Evolutionary conservation across 805 yeast genomes (phyloP).

Genomic region (Pichia heedii): DNA sequence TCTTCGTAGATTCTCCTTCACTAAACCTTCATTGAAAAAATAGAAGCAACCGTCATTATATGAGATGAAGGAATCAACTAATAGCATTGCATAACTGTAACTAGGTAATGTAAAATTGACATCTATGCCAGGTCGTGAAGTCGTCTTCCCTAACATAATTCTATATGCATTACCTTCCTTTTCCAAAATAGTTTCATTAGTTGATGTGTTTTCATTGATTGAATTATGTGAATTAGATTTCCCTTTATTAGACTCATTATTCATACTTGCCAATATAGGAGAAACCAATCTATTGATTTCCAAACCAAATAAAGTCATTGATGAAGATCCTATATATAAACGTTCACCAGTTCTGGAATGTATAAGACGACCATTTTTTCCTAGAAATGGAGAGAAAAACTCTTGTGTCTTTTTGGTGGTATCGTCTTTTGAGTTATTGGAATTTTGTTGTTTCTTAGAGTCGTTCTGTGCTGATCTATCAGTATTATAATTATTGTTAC

Average conservation of each 20-base stretch:
- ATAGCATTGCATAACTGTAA: slow-evolving; percentile 62
- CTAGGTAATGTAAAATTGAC: slow-evolving; percentile 70
- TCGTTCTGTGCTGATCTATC: background rate
- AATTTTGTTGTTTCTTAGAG: too few species aligned
- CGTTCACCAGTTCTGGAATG: slow-evolving; percentile 70
- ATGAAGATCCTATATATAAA: slow-evolving; percentile 71
- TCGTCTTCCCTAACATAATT: slow-evolving; percentile 58
- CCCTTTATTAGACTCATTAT: background rate
- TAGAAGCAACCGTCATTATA: slow-evolving; percentile 81
- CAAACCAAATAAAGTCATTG: slow-evolving; percentile 73
- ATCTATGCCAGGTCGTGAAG: slow-evolving; percentile 57
- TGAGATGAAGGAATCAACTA: slow-evolving; percentile 68
- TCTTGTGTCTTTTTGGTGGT: slow-evolving; percentile 30
- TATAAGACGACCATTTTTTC: slow-evolving; percentile 60
- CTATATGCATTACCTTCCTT: slow-evolving; percentile 72
- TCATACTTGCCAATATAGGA: slow-evolving; percentile 14
- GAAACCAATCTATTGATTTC: slow-evolving; percentile 51
- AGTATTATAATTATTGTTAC: background rate
- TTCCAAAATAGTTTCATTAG: slow-evolving; percentile 42
- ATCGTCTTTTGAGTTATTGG: background rate
- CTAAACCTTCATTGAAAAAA: slow-evolving; percentile 75
- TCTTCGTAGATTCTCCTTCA: slow-evolving; percentile 55
- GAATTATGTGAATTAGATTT: slow-evolving; percentile 15
- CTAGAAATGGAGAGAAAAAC: slow-evolving; percentile 62
- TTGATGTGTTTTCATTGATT: slow-evolving; percentile 1